phyloP scores from a whole-genome alignment of 2,329 filamentous ascomycete genomes.

The Stagonosporopsis cucurbitacearum region DNA sequence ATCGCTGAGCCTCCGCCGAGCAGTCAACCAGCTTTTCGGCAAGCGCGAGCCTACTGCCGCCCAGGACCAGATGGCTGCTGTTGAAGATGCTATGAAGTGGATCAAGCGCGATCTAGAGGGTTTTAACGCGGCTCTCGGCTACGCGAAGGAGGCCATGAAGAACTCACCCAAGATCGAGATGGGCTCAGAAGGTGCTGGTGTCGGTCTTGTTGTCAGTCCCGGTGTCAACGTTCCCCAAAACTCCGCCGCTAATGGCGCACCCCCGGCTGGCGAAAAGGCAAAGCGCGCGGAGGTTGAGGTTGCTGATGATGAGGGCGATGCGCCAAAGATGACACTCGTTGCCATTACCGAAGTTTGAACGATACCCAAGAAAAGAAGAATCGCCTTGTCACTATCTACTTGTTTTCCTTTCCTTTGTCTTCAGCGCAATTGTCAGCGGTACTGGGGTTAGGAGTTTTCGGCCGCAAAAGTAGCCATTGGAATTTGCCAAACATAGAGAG shows the following conservation, averaged over 20 bases:
- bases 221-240: constrained; percentile 48
- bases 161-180: constrained; percentile 58
- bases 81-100: constrained; percentile 45
- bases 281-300: constrained; percentile 44
- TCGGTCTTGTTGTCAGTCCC: constrained; percentile 48
- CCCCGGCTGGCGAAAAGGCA: constrained; percentile 19
- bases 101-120: constrained; percentile 58
- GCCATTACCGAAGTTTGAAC: constrained; percentile 48
- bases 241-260: constrained; percentile 47
- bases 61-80: constrained; percentile 37
- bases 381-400: neutral
- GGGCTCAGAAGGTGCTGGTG: constrained; percentile 55
- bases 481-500: neutral
- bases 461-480: neutral
- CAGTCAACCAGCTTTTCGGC: constrained; percentile 32
- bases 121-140: constrained; percentile 57
- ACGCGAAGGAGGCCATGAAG: constrained; percentile 55
- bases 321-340: constrained; percentile 50
- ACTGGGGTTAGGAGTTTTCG: constrained; percentile 7
- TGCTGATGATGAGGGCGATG: constrained; percentile 38
- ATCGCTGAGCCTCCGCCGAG: constrained; percentile 35
- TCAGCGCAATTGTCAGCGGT: constrained; percentile 7
- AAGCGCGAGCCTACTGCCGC: constrained; percentile 36
- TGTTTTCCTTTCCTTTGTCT: constrained; percentile 12
- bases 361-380: constrained; percentile 6